Evolutionary conservation across 805 yeast species (phyloP).

Genomic region (Ogataea henricii): DNA sequence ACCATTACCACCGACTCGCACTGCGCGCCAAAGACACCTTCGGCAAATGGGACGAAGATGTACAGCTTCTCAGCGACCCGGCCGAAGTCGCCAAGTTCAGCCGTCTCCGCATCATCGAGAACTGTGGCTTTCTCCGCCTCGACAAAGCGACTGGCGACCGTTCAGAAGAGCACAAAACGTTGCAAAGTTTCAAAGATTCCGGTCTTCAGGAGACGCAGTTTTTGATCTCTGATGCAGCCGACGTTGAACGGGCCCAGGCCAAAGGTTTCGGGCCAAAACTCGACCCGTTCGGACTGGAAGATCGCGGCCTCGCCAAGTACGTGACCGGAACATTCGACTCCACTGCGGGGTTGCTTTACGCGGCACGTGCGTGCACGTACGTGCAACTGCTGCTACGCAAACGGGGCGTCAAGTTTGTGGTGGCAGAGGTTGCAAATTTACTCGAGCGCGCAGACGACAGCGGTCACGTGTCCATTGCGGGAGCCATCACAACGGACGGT

Average conservation of each 20-base stretch:
- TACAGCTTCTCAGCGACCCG: conserved; percentile 17
- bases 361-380: conserved; percentile 32
- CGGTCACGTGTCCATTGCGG: conserved; percentile 24
- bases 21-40: conserved; percentile 21
- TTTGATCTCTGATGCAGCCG: conserved; percentile 29
- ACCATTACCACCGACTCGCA: conserved; percentile 33
- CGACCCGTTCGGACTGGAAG: conserved; percentile 18
- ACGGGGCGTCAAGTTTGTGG: conserved; percentile 38
- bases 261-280: conserved; percentile 30
- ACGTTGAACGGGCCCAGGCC: conserved; percentile 32
- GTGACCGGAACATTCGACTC: conserved; percentile 28
- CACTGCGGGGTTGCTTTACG: conserved; percentile 34
- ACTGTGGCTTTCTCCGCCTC: conserved; percentile 28
- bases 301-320: conserved; percentile 3
- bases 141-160: conserved; percentile 16
- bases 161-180: conserved; percentile 25
- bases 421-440: conserved; percentile 27
- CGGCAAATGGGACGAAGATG: conserved; percentile 21
- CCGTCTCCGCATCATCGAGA: conserved; percentile 22
- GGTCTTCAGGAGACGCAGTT: conserved; percentile 30
- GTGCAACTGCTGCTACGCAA: conserved; percentile 25
- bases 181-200: conserved; percentile 23
- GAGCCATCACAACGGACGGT: conserved; percentile 27
- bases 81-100: conserved; percentile 22
- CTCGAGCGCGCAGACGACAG: conserved; percentile 13